These are phyloP conservation scores for Cardiospermum halicacabum DNA, from an alignment of 345 rosid genomes.

Conservation along the genomic window DNA sequence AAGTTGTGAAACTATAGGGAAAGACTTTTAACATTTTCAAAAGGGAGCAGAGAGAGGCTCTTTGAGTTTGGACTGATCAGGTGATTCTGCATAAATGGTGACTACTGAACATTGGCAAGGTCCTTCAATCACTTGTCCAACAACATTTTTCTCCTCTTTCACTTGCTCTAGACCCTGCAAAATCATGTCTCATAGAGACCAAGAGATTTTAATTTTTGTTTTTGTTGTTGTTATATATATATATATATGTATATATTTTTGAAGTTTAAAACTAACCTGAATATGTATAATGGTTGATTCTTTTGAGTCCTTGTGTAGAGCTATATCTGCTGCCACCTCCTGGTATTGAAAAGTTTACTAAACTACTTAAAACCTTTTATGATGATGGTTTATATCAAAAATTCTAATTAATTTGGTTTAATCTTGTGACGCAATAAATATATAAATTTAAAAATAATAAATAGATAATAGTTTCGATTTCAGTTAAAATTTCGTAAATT, in stretches of 20 bases:
- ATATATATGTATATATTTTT: neutral
- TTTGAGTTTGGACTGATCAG: conserved; percentile 19
- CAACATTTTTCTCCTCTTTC: neutral
- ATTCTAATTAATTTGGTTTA: too few species aligned
- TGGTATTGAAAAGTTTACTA: conserved; percentile 9
- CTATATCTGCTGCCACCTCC: conserved; percentile 43
- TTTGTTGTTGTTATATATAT: neutral
- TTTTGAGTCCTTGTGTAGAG: conserved; percentile 28
- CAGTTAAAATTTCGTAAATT: too few species aligned
- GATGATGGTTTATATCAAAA: too few species aligned
- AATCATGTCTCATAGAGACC: neutral
- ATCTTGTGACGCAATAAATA: too few species aligned
- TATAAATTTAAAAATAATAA: too few species aligned
- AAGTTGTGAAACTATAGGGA: too few species aligned
- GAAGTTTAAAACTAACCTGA: conserved; percentile 11
- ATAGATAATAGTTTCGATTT: too few species aligned
- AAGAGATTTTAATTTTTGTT: neutral
- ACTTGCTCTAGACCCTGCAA: conserved; percentile 21
- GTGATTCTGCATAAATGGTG: conserved; percentile 13
- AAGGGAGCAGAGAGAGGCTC: conserved; percentile 51
- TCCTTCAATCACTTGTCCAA: conserved; percentile 13
- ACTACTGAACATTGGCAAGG: conserved; percentile 37
- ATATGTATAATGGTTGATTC: conserved; percentile 23
- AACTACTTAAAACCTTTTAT: too few species aligned
- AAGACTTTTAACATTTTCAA: conserved; percentile 13